Percentiles rank a stretch among this genome's conserved stretches.
Evolutionary conservation across 2,329 filamentous ascomycete species (phyloP).

Genomic region (Claviceps fusiformis): DNA sequence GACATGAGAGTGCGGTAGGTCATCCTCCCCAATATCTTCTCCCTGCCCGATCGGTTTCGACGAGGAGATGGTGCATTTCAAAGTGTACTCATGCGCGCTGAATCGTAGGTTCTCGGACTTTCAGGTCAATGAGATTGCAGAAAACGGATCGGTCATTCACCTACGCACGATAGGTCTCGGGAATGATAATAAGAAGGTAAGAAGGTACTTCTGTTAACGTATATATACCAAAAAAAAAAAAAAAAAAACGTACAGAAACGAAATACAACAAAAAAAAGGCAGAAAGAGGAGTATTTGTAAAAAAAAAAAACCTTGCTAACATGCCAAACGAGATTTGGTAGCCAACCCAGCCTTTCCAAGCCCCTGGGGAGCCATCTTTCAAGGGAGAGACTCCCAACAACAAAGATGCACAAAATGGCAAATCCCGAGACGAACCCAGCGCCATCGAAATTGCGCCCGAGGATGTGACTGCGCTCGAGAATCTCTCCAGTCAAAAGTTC

Average conservation of each 20-base stretch:
- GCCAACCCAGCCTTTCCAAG: constrained; percentile 10
- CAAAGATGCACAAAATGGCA: constrained; percentile 6
- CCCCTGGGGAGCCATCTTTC: constrained; percentile 4
- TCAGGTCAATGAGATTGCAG: constrained; percentile 75
- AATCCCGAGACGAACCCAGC: constrained; percentile 8
- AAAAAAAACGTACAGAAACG: too few relatives aligned
- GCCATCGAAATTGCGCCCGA: constrained; percentile 17
- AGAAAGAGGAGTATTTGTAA: background rate
- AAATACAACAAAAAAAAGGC: background rate
- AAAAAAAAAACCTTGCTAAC: background rate
- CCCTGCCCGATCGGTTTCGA: background rate
- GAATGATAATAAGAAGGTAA: constrained; percentile 8
- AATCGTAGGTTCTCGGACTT: constrained; percentile 71
- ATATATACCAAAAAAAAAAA: background rate
- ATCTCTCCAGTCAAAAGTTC: constrained; percentile 25
- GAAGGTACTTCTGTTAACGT: background rate
- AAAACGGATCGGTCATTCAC: constrained; percentile 63
- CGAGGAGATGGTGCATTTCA: background rate
- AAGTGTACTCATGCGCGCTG: background rate
- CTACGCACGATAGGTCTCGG: constrained; percentile 35
- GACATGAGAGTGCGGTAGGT: constrained; percentile 25
- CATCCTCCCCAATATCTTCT: background rate
- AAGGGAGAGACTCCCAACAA: background rate
- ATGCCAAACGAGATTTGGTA: background rate
- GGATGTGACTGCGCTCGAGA: constrained; percentile 22